Evolutionary conservation across 495 filamentous ascomycete genomes (phyloP), one percentile per base, ranked within the genome.

Genomic region (Aspergillus mulundensis): DNA sequence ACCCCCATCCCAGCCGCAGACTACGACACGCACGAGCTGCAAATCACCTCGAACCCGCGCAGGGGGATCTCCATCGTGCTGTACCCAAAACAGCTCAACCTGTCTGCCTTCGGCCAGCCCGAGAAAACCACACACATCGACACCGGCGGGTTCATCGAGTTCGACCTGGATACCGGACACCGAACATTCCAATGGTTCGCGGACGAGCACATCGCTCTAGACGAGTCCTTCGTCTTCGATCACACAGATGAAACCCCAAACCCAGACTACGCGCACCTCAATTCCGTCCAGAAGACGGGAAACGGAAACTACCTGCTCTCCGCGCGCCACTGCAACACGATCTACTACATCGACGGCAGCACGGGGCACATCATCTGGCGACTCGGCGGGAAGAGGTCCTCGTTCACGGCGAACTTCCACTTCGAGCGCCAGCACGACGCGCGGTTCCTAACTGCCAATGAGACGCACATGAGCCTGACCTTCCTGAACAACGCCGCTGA

Each of bases 221-320:
- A 28, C 25, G 25, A 28, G 25, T 28, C 25, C 4, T 28, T 4
- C 8, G 25, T 28, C 3, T 28, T 28, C 25, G 25, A 4, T 3
- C 25, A 28, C 8, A 28, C 25, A 3, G 25, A 28, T 8, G 4
- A 4, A 3, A 28, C 3, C 4, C 25, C 25, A 8, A 28, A 28
- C 25, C 25, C 25, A 46, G 74, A 76, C 53, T 70, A 44, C 15
- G 72, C 69, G 56, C 75, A 78, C 49, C 64, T 75, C 44, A 76
- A 78, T 58, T 67, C 70, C 3, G 64, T 74, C n/a, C 38, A 58
- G 7, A 50, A 64, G 6, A 53, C 66, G 48, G 63, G 59, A 0
- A 48, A 71, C 42, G 58, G 68, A 18, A 44, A 49, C 32, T 71
- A 66, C 48, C 55, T 78, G 8, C 58, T 78, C 42, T 72, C 65